These are phyloP conservation scores for Coemansia sp. DNA, from an alignment of 192 early-diverging fungal genomes.

Conservation along the genomic window DNA sequence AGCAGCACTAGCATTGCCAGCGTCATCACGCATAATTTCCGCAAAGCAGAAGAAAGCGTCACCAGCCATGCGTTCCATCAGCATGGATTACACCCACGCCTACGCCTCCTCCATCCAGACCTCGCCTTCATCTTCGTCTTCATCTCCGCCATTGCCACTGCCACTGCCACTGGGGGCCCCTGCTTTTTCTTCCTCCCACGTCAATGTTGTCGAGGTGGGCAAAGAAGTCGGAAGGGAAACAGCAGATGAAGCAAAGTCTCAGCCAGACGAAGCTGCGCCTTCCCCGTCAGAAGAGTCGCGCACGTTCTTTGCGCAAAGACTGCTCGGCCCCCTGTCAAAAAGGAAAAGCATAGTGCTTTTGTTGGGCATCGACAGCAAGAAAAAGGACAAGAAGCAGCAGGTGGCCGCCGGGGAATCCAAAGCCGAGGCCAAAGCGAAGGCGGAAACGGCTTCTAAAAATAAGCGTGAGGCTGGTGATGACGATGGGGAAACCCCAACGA, in stretches of 20 bases:
- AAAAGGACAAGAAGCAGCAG: background rate
- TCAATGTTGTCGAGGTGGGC: background rate
- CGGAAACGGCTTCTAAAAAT: conserved; percentile 1
- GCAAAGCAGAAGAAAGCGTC: background rate
- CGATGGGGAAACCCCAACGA: background rate
- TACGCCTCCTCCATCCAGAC: conserved; percentile 32
- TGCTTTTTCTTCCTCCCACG: background rate
- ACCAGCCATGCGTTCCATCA: conserved; percentile 51
- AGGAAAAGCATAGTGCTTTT: background rate
- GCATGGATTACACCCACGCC: conserved; percentile 37
- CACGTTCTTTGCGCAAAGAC: background rate
- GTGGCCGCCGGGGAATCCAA: background rate
- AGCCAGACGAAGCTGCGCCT: conserved; percentile 3
- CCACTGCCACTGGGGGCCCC: background rate
- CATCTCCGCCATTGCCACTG: background rate
- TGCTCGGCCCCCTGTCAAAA: background rate
- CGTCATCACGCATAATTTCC: conserved; percentile 25
- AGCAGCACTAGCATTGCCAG: conserved; percentile 21
- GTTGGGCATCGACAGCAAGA: background rate
- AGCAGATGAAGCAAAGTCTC: background rate
- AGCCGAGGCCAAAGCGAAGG: background rate
- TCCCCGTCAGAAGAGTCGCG: background rate
- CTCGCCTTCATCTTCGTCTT: too few relatives aligned
- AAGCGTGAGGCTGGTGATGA: background rate
- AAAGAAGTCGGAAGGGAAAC: too few relatives aligned